Evolutionary conservation across 371 early-diverging fungal species (phyloP), one percentile per base, ranked within the genome.

Genomic region (Haplosporangium sp.): DNA sequence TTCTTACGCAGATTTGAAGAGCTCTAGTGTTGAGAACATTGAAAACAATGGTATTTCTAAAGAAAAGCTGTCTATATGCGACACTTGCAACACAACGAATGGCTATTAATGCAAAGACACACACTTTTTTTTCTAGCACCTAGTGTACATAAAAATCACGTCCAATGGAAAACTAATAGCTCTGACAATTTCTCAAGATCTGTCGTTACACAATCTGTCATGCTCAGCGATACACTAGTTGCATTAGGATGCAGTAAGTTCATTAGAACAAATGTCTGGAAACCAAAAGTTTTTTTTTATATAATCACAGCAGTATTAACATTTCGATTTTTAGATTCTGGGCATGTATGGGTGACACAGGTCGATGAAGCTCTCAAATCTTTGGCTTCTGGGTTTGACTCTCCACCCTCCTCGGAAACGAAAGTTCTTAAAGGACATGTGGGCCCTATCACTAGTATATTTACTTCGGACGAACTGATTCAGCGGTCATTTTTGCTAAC

Each of bases 401-500:
- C 48, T 56, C 65, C 19, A 69, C 78, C 64, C 47, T 81, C 19
- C 63, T 83, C 11, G 69, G 84, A 50, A 71, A 85, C 78, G 57
- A 85, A 61, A 60, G 39, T 74, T 9, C 56, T 84, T 3, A 75
- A 82, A 37, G 88, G 91, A 2, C 92, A 91, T 62, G 57, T 75
- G 6, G 88, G 89, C 10, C 77, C 84, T n/a, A 82, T 91, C 39
- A 90, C 90, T 0, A 88, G 88, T 65, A 77, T 91, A 60, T 85
- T 87, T 67, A 86, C 86, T 0, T 88, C 90, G 13, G 88, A 88
- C 45, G 84, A 85, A 13, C 81, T 85, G 34, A 68, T 77, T 34
- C 85, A 84, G 19, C 84, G 87, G n/a, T 85, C 87, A 11, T 88
- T 91, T 69, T 57, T 89, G 9, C 53, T 90, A n/a, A 90, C 88